These are phyloP conservation scores for Hyphopichia fennica DNA, from an alignment of 1,139 yeast species.

Conservation along the genomic window DNA sequence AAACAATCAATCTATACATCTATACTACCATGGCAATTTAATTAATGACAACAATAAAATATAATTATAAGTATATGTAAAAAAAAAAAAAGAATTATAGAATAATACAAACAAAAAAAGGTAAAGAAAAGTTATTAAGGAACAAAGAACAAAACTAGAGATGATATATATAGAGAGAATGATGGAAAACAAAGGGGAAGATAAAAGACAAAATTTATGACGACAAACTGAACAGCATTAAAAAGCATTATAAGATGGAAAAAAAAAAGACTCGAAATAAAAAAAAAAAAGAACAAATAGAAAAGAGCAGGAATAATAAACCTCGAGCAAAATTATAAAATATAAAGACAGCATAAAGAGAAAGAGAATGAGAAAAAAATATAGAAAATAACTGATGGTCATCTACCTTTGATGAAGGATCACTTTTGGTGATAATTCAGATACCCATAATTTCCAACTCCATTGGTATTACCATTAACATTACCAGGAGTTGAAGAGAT, in stretches of 20 bases:
- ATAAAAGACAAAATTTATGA: conserved; percentile 6
- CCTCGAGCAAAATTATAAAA: not conserved
- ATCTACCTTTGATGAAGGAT: conserved; percentile 2
- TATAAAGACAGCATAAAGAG: not conserved
- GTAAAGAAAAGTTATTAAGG: not conserved
- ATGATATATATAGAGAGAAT: conserved; percentile 9
- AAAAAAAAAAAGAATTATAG: not conserved
- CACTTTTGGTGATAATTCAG: conserved; percentile 31
- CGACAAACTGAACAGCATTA: conserved; percentile 4
- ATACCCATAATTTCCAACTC: conserved; percentile 39
- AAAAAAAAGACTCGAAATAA: not conserved
- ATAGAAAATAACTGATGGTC: not conserved
- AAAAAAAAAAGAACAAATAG: not conserved
- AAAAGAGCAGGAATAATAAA: not conserved
- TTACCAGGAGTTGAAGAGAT: conserved; percentile 11
- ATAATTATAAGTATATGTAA: not conserved
- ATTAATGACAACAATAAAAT: not conserved
- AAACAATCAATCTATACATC: no score
- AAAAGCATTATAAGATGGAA: not conserved
- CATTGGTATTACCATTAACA: conserved; percentile 13
- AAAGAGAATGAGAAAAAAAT: not conserved
- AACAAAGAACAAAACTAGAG: not conserved
- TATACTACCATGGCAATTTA: no score
- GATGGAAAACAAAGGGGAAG: conserved; percentile 5
- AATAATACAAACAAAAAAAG: not conserved